Evolutionary conservation across 805 yeast genomes (phyloP), one percentile per base, ranked within the genome.

Genomic region (Kuraishia floccosa): DNA sequence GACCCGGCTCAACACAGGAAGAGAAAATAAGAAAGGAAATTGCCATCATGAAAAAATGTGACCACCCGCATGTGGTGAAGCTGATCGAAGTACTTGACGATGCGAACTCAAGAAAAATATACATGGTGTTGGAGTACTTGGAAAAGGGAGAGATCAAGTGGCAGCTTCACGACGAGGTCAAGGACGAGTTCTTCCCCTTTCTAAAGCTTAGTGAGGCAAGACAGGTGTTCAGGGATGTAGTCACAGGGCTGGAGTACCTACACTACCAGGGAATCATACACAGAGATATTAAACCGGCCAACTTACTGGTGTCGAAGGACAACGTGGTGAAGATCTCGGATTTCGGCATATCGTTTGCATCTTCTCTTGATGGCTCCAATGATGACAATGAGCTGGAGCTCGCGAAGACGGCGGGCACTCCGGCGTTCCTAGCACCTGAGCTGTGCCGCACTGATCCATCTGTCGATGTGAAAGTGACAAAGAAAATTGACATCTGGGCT

Each of bases 401-500:
- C 38, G 93, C 96, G 2, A 89, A 87, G 52, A 89, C 97, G 0
- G 97, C 94, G 1, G 98, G 97, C 4, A 89, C 97, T 0, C 97
- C 97, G 2, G 96, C 96, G 0, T 89, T 89, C 52, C 78, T 86
- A 46, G 94, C 97, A 0, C 96, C 96, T 0, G 99, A 91, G 50
- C 63, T 87, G 28, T 87, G 96, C 48, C 65, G 67, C 32, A 76
- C 82, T 1, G 72, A 68, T 33, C 48, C 43, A 20, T 70, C 76
- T 4, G 71, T 64, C 32, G 23, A 18, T 23, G 13, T 25, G n/a
- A 17, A 17, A 23, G 79, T 89, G 25, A 78, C 83, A 32, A 65
- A 76, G 48, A 85, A 82, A 52, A 82, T 91, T 33, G 98, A 91
- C 56, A 80, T 89, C n/a, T 91, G 98, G 98, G 94, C 98, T 0